Conservation (phyloP, 306 rosid genomes). For the Lagenaria siceraria region DNA sequence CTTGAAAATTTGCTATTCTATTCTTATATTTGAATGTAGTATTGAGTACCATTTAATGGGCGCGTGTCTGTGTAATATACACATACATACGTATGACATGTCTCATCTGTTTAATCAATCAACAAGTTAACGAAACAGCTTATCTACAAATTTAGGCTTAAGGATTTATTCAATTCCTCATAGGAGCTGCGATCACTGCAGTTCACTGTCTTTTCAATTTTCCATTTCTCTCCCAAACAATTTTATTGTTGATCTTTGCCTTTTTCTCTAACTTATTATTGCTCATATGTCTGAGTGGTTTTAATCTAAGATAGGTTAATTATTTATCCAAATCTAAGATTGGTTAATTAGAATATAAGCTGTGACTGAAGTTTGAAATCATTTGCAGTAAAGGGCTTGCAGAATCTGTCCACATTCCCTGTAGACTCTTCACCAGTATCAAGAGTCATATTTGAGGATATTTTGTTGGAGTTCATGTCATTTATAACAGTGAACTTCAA, state of each 20-base stretch:
- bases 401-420: slow-evolving; percentile 57
- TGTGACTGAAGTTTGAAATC: neutral
- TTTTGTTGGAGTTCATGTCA: slow-evolving; percentile 54
- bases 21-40: neutral
- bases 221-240: neutral
- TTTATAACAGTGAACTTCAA: slow-evolving; percentile 42
- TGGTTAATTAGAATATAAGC: neutral
- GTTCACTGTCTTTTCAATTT: neutral
- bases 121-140: neutral
- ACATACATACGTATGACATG: neutral
- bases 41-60: neutral
- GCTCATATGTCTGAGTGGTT: neutral
- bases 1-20: neutral
- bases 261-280: neutral
- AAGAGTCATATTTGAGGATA: slow-evolving; percentile 32
- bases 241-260: neutral
- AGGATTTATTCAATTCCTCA: neutral
- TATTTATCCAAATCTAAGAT: neutral
- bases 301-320: neutral
- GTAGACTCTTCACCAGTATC: slow-evolving; percentile 54
- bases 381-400: slow-evolving; percentile 75
- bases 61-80: neutral
- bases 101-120: neutral
- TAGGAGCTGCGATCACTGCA: neutral
- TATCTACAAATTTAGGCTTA: neutral